A percentile compares a stretch with the other conserved stretches of the same genome.
Conservation (phyloP, 2,329 filamentous ascomycete genomes). For the Trichoderma hamatum region DNA sequence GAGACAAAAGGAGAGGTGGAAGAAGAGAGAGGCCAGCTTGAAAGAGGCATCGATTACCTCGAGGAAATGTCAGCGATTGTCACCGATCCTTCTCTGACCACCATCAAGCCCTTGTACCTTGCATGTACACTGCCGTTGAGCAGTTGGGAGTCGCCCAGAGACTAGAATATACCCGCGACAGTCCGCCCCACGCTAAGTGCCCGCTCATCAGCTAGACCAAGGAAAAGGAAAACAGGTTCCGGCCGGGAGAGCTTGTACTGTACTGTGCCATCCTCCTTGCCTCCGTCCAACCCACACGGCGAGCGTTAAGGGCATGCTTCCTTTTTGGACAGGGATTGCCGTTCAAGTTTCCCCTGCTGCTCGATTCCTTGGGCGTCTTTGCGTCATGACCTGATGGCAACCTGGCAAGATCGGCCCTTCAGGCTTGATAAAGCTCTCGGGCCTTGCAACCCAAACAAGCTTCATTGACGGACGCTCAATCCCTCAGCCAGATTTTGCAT, state of each 20-base stretch:
- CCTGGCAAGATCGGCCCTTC: constrained; percentile 5
- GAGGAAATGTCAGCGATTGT: background rate
- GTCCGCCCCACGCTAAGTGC: constrained; percentile 12
- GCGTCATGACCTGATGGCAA: constrained; percentile 14
- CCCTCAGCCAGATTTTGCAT: background rate
- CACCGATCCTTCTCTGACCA: constrained; percentile 15
- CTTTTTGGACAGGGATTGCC: constrained; percentile 9
- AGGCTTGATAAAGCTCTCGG: background rate
- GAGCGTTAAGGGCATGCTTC: constrained; percentile 19
- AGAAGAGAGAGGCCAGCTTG: background rate
- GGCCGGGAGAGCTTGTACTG: constrained; percentile 13
- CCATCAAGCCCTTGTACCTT: constrained; percentile 17
- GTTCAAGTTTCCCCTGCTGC: background rate
- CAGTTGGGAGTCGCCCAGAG: constrained; percentile 8
- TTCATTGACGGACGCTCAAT: background rate
- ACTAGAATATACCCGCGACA: constrained; percentile 23
- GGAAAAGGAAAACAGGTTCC: constrained; percentile 13
- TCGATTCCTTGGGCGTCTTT: constrained; percentile 17
- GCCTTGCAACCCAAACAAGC: constrained; percentile 9
- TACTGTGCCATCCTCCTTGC: background rate
- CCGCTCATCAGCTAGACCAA: constrained; percentile 15
- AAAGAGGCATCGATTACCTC: background rate
- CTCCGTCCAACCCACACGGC: constrained; percentile 6
- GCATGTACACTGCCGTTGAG: constrained; percentile 5
- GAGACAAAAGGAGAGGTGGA: background rate